Evolutionary conservation across 2,329 filamentous ascomycete species (phyloP).

Genomic region (Exutisphaerella laricina): DNA sequence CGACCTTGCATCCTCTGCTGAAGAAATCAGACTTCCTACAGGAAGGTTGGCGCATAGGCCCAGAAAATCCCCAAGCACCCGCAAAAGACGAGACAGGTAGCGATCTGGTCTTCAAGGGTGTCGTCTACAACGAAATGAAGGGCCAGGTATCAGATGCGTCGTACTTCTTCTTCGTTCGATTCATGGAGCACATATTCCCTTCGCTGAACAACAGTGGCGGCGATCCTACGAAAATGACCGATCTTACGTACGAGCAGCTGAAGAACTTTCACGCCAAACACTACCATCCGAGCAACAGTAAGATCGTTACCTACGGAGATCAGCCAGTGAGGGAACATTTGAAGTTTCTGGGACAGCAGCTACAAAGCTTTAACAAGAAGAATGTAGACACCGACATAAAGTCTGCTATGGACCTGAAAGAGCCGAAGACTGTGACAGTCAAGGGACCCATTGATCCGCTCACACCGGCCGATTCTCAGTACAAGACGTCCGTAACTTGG

Average conservation of each 20-base stretch:
- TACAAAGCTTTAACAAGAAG: conserved; percentile 68
- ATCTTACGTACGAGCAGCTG: conserved; percentile 85
- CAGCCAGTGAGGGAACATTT: conserved; percentile 81
- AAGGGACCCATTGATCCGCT: conserved; percentile 81
- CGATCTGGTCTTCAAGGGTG: conserved; percentile 87
- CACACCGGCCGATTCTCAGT: conserved; percentile 77
- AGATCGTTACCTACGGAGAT: conserved; percentile 91
- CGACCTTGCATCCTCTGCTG: conserved; percentile 81
- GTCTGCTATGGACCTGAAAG: conserved; percentile 63
- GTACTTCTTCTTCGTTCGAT: conserved; percentile 92
- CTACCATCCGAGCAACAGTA: conserved; percentile 96
- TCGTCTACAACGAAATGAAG: conserved; percentile 99
- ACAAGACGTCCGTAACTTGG: conserved; percentile 93
- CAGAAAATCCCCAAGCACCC: conserved; percentile 66
- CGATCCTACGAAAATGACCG: conserved; percentile 92
- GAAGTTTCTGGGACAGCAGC: conserved; percentile 66
- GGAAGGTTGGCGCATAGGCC: conserved; percentile 94
- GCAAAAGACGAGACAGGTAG: conserved; percentile 40
- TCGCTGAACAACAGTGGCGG: conserved; percentile 95
- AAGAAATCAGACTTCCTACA: conserved; percentile 91
- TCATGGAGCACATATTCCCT: conserved; percentile 90
- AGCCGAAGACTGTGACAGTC: conserved; percentile 63
- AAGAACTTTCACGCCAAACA: conserved; percentile 84
- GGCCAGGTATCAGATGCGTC: conserved; percentile 97
- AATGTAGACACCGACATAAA: conserved; percentile 67